Evolutionary conservation across 2,329 filamentous ascomycete genomes (phyloP).

Genomic region (Nemania sp.): DNA sequence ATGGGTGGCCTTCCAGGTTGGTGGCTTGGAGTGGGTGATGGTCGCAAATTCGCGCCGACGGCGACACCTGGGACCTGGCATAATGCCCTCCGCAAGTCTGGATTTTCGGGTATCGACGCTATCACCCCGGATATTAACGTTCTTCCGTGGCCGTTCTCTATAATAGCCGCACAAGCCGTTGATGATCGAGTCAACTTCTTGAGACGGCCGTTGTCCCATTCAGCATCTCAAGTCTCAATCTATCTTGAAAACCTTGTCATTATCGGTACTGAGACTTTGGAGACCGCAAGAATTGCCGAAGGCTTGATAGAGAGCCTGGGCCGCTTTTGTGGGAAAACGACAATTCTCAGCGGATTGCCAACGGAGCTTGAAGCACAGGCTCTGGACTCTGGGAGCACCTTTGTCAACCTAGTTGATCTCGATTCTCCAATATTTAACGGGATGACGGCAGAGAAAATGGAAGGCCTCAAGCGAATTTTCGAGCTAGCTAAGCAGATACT

Average conservation of each 20-base stretch:
- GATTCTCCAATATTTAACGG: constrained; percentile 15
- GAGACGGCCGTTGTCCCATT: constrained; percentile 11
- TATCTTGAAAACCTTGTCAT: constrained; percentile 19
- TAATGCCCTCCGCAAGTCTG: not conserved
- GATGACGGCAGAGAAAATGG: constrained; percentile 19
- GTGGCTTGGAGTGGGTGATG: constrained; percentile 35
- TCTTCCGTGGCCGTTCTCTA: not conserved
- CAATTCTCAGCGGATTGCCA: constrained; percentile 16
- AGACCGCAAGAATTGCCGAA: constrained; percentile 3
- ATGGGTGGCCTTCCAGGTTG: constrained; percentile 27
- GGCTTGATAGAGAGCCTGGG: constrained; percentile 10
- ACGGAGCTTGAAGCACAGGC: constrained; percentile 3
- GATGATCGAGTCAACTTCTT: constrained; percentile 21
- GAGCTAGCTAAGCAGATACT: constrained; percentile 44
- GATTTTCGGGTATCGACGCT: constrained; percentile 24
- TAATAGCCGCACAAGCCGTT: constrained; percentile 22
- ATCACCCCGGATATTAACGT: constrained; percentile 1
- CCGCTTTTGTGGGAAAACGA: constrained; percentile 14
- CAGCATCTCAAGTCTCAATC: not conserved
- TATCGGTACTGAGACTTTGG: not conserved
- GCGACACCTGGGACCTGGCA: constrained; percentile 16
- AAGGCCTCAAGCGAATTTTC: constrained; percentile 27
- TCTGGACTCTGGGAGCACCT: constrained; percentile 11
- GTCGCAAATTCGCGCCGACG: constrained; percentile 14
- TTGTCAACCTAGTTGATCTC: not conserved